Conservation (phyloP, 1,139 yeast species). For the Nakaseomyces bracarensis region DNA sequence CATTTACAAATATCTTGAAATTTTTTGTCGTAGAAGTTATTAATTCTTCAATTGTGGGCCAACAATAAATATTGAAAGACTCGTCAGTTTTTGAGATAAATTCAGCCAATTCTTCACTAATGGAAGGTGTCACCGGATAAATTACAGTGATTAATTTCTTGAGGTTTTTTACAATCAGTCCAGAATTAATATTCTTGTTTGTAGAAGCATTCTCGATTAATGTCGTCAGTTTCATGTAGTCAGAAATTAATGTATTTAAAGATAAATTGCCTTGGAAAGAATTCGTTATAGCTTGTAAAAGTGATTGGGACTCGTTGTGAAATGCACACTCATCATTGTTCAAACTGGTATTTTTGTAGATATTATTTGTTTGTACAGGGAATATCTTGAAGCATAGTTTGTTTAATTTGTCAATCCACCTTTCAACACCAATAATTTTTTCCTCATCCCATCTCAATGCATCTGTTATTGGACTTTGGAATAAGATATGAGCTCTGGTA, state of each 20-base stretch:
- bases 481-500: conserved; percentile 85
- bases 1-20: conserved; percentile 58
- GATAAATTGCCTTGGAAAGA: conserved; percentile 55
- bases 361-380: conserved; percentile 10
- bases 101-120: conserved; percentile 80
- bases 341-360: no score
- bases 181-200: conserved; percentile 31
- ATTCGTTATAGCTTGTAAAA: conserved; percentile 43
- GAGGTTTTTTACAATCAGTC: conserved; percentile 38
- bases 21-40: conserved; percentile 34
- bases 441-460: conserved; percentile 82
- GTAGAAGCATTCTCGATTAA: conserved; percentile 39
- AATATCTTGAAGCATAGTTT: conserved; percentile 33
- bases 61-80: conserved; percentile 46
- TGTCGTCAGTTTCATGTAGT: conserved; percentile 79
- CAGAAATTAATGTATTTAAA: conserved; percentile 79
- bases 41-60: conserved; percentile 42
- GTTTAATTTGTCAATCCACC: conserved; percentile 70
- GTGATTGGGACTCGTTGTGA: conserved; percentile 50
- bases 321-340: conserved; percentile 44
- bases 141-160: conserved; percentile 47
- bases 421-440: conserved; percentile 75
- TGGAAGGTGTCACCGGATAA: conserved; percentile 46
- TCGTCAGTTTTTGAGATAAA: conserved; percentile 32
- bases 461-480: conserved; percentile 84